Evolutionary conservation across 1,284 basidiomycete genomes (phyloP).

Genomic region (Boletus calvinii): DNA sequence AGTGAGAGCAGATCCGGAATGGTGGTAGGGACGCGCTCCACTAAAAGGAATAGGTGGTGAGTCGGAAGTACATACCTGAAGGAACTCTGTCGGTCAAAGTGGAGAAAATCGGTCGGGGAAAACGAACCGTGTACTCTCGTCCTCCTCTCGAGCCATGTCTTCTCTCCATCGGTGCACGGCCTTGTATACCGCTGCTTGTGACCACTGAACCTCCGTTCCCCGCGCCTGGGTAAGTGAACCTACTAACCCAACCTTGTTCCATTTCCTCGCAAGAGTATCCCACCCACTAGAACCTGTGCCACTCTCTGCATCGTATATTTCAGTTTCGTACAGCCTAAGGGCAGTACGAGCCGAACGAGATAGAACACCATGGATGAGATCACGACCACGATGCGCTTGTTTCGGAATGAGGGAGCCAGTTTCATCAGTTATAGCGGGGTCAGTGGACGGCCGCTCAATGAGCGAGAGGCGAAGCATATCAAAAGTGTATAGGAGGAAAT

Average conservation of each 20-base stretch:
- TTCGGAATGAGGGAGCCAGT: conserved; percentile 15
- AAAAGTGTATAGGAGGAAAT: conserved; percentile 92
- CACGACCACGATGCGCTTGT: conserved; percentile 24
- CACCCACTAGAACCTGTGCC: conserved; percentile 74
- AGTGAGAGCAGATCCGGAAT: conserved; percentile 54
- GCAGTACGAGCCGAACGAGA: conserved; percentile 72
- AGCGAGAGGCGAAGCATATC: conserved; percentile 90
- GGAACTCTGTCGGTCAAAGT: conserved; percentile 1
- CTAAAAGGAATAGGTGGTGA: conserved; percentile 67
- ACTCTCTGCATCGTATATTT: conserved; percentile 63
- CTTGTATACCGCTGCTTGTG: conserved; percentile 74
- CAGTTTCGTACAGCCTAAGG: conserved; percentile 63
- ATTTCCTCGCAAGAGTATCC: conserved; percentile 74
- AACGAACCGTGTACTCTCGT: conserved; percentile 80
- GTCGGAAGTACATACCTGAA: conserved; percentile 72
- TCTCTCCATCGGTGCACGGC: conserved; percentile 88
- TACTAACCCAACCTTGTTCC: conserved; percentile 64
- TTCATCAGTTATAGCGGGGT: conserved; percentile 31
- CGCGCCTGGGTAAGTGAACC: conserved; percentile 37
- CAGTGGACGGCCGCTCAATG: conserved; percentile 55
- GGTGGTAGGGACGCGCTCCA: conserved; percentile 63
- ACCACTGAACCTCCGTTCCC: conserved; percentile 62
- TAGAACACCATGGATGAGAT: conserved; percentile 57
- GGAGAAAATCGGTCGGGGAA: conserved; percentile 8
- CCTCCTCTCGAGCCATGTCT: conserved; percentile 74